phyloP scores from a whole-genome alignment of 768 basidiomycete genomes.

The Amanita fuliginea region DNA sequence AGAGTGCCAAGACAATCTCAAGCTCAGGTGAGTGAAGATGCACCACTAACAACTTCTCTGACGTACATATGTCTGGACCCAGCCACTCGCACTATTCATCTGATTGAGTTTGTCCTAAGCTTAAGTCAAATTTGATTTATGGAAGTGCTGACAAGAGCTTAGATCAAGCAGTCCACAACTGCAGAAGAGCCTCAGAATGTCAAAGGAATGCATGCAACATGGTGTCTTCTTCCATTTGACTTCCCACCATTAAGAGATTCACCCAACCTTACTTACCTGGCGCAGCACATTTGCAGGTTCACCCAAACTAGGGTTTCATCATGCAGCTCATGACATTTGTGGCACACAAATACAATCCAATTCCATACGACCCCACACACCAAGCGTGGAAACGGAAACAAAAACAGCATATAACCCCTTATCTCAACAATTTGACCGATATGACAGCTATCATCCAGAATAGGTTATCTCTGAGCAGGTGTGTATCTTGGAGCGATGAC shows the following conservation, averaged over 20 bases:
- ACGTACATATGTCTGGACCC: no score
- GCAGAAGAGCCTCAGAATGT: no score
- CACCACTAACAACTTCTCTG: no score
- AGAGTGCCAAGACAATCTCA: no score
- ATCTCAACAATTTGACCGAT: conserved; percentile 39
- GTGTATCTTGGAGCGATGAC: conserved; percentile 3
- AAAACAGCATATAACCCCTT: conserved; percentile 39
- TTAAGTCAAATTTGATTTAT: no score
- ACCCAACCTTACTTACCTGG: background rate
- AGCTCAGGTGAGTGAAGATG: no score
- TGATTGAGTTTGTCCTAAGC: no score
- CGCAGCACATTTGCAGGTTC: conserved; percentile 26
- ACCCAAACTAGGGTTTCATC: conserved; percentile 44
- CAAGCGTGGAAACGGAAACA: conserved; percentile 46
- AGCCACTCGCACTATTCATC: no score
- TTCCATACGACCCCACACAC: conserved; percentile 31
- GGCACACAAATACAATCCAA: conserved; percentile 37
- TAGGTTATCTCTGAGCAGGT: conserved; percentile 43
- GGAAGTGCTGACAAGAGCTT: no score
- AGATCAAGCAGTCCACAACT: no score
- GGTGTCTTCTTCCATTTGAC: no score
- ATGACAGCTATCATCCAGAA: conserved; percentile 39
- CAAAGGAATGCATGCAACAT: no score
- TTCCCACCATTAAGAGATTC: background rate
- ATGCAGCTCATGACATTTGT: conserved; percentile 47